phyloP scores from a whole-genome alignment of 2,329 filamentous ascomycete species.

The Berkeleyomyces basicola region DNA sequence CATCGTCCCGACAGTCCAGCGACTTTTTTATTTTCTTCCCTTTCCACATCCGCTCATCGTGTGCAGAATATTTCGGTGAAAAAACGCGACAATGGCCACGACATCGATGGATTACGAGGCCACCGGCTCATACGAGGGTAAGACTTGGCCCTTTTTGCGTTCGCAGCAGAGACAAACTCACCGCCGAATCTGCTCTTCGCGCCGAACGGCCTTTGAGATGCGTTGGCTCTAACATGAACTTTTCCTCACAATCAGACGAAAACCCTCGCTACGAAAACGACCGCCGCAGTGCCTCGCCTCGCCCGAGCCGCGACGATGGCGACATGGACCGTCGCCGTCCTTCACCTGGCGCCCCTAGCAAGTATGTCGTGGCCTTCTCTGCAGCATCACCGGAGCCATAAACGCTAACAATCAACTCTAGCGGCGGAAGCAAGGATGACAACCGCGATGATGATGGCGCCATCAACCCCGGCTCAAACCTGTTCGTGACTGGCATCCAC shows the following conservation, averaged over 20 bases:
- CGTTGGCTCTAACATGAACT: neutral
- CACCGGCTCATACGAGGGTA: conserved; percentile 50
- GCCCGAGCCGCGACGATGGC: conserved; percentile 42
- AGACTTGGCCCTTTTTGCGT: conserved; percentile 6
- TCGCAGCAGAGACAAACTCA: too few species aligned
- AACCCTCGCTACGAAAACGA: conserved; percentile 49
- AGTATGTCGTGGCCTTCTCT: conserved; percentile 27
- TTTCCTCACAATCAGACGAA: conserved; percentile 34
- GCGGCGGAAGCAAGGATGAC: conserved; percentile 32
- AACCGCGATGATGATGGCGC: conserved; percentile 55
- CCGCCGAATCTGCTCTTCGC: neutral
- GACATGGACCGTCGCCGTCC: conserved; percentile 38
- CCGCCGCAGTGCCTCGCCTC: conserved; percentile 49
- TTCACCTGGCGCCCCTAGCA: conserved; percentile 43
- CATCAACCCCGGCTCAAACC: conserved; percentile 86
- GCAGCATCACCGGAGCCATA: neutral
- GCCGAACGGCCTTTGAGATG: neutral
- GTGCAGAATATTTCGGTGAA: neutral
- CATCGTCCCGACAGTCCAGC: neutral
- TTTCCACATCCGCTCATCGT: conserved; percentile 13
- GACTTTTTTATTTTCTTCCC: neutral
- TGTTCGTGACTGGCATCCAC: conserved; percentile 97
- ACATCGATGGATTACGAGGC: conserved; percentile 57
- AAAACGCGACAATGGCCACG: conserved; percentile 34
- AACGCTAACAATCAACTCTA: conserved; percentile 18